Conservation (phyloP, 176 grass and related monocot species). For the Stipa capillata region DNA sequence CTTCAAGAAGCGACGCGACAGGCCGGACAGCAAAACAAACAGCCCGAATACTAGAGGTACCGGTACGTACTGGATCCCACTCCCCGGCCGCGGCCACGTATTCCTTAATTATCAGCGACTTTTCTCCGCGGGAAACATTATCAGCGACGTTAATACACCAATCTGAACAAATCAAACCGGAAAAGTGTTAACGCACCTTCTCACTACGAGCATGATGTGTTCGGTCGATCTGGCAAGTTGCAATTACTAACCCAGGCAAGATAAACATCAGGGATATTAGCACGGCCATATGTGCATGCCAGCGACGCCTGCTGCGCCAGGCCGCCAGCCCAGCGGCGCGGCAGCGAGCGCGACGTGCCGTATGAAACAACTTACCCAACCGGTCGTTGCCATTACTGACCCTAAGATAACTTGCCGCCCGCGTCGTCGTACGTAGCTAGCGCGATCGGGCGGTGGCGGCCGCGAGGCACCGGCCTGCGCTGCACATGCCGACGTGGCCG, state of each 20-base stretch:
- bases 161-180: neutral
- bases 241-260: neutral
- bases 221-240: neutral
- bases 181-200: neutral
- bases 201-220: neutral
- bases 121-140: too few species aligned
- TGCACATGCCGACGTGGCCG: neutral
- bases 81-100: neutral
- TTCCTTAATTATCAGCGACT: neutral
- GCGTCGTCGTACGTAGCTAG: neutral
- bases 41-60: neutral
- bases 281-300: neutral
- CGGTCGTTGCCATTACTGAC: slow-evolving; percentile 8
- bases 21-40: neutral
- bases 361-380: slow-evolving; percentile 10
- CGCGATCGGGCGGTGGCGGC: neutral
- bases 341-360: slow-evolving; percentile 22
- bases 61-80: neutral
- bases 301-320: too few species aligned
- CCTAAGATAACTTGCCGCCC: neutral
- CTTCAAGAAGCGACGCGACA: slow-evolving; percentile 22
- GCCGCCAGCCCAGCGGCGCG: neutral
- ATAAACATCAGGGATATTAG: neutral
- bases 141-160: neutral
- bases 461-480: neutral